Evolutionary conservation across 805 yeast genomes (phyloP), one percentile per base, ranked within the genome.

Genomic region (Ogataea minuta): DNA sequence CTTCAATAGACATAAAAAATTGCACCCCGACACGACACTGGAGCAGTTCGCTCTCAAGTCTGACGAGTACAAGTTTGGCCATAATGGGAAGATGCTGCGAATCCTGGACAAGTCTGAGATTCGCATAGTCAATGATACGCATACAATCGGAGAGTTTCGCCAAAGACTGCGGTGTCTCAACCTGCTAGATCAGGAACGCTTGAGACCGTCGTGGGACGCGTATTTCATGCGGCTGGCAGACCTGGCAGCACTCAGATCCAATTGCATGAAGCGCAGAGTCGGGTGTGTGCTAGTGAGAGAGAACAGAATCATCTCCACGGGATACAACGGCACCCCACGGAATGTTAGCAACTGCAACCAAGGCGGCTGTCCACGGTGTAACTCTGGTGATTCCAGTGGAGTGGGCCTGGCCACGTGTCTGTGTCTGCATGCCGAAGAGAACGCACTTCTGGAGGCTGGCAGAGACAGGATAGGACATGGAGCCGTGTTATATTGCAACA

Each of bases 251-350:
- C 68, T 81, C 32, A 70, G 99, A 49, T 82, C 95, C 19, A 93
- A 93, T 52, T 93, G 99, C 67, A 93, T 93, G 98, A 93, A 93
- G 62, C 69, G 99, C 43, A 72, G 95, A 37, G 99, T 93, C 3
- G 99, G 99, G 0, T 91, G 98, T 63, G 98, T 93, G 7, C 76
- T 93, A 12, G 96, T 88, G 2, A 73, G 88, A 37, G 93, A 86
- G 32, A 78, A 77, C 26, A 70, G 97, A 41, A 95, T 93, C 19
- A 74, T 93, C 17, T 93, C 98, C 2, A 93, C 99, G 0, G 99
- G 99, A 0, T 93, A 93, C 63, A 93, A 93, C 55, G 99, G 99
- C 2, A 93, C 99, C 0, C 98, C 99, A 9, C 72, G 96, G 28
- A 86, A 89, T 43, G 64, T 88, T 53, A 68, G 70, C 17, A 93